Conservation (phyloP, 208 protist genomes). For the Leishmania tarentolae region DNA sequence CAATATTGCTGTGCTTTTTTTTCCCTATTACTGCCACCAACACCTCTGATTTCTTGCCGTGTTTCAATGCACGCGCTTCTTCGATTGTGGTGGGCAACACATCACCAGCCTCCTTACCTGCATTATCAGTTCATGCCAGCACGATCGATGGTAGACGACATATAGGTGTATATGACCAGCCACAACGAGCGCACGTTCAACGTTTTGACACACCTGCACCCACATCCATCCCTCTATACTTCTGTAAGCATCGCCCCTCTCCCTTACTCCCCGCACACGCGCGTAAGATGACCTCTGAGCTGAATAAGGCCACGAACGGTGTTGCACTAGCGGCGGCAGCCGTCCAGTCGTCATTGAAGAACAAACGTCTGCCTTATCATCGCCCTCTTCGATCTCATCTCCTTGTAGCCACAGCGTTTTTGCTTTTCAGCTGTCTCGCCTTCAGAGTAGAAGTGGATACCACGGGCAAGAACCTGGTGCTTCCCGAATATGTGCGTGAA, state of each 20-base stretch:
- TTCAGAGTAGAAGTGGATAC: conserved; percentile 34
- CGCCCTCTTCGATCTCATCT: conserved; percentile 39
- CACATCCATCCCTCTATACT: background rate
- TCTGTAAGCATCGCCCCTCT: background rate
- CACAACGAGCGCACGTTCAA: background rate
- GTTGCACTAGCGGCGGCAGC: background rate
- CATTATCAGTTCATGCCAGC: background rate
- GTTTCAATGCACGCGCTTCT: background rate
- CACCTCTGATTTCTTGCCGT: background rate
- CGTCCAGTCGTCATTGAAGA: background rate
- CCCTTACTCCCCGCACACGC: background rate
- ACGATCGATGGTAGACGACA: too few species aligned
- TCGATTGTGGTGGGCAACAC: background rate
- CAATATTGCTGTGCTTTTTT: background rate
- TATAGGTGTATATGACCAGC: background rate
- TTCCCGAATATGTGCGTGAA: conserved; percentile 33
- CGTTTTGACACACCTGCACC: background rate
- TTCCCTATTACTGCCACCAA: background rate
- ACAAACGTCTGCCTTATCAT: conserved; percentile 34
- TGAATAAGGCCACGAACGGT: background rate
- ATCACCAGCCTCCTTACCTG: background rate
- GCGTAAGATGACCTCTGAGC: background rate
- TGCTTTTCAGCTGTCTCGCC: conserved; percentile 70
- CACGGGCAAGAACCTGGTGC: conserved; percentile 31
- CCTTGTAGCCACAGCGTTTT: conserved; percentile 39